These are phyloP conservation scores for Aspergillus latus DNA, from an alignment of 2,329 filamentous ascomycete species.

Conservation along the genomic window DNA sequence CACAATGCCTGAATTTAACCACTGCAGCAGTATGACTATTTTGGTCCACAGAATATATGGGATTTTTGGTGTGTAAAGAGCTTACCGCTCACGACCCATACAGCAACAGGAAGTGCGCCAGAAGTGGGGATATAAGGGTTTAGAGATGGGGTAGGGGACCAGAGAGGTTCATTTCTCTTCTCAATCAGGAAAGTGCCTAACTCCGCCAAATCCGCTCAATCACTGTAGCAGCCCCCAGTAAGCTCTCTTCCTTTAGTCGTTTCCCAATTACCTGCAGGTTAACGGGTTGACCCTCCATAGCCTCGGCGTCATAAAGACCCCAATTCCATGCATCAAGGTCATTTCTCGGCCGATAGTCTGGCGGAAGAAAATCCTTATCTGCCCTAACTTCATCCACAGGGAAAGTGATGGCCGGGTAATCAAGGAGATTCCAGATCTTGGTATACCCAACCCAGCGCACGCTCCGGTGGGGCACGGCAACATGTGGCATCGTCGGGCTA, in stretches of 20 bases:
- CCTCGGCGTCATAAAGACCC: conserved; percentile 46
- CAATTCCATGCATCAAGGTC: conserved; percentile 55
- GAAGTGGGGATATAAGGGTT: background rate
- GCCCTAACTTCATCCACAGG: conserved; percentile 53
- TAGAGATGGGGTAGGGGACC: background rate
- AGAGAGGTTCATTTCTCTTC: background rate
- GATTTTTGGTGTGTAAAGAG: background rate
- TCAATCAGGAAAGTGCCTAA: background rate
- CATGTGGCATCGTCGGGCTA: conserved; percentile 61
- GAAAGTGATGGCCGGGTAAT: conserved; percentile 60
- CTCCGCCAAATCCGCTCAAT: conserved; percentile 29
- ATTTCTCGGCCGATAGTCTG: conserved; percentile 50
- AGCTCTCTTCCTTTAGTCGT: conserved; percentile 57
- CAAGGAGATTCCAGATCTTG: conserved; percentile 62
- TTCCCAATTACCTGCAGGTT: conserved; percentile 55
- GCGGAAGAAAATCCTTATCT: conserved; percentile 40
- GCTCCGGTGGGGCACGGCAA: conserved; percentile 48
- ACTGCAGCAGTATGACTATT: background rate
- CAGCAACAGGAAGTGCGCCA: background rate
- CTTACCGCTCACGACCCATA: background rate
- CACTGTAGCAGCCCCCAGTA: conserved; percentile 46
- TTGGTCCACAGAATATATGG: background rate
- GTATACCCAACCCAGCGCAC: conserved; percentile 58
- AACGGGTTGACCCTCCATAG: conserved; percentile 50
- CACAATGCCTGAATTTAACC: no score